Conservation (phyloP, 768 basidiomycete genomes). For the Termitomyces eurrhizus region DNA sequence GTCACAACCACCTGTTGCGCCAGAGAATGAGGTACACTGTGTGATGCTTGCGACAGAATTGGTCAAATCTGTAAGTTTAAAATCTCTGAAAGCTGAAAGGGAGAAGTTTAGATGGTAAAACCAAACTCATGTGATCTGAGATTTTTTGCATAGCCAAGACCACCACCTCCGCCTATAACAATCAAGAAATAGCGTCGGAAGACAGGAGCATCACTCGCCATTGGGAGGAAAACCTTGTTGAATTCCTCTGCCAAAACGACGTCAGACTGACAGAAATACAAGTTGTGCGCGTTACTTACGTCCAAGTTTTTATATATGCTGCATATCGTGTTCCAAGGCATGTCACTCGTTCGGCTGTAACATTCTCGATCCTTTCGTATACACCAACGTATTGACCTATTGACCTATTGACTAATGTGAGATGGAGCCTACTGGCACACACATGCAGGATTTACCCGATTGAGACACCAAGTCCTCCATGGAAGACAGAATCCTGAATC, state of each 20-base stretch:
- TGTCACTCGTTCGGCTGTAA: constrained; percentile 24
- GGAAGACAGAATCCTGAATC: constrained; percentile 32
- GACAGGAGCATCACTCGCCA: constrained; percentile 12
- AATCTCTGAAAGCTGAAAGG: constrained; percentile 21
- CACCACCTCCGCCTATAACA: constrained; percentile 26
- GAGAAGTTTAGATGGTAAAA: neutral
- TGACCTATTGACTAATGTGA: constrained; percentile 8
- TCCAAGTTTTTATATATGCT: constrained; percentile 34
- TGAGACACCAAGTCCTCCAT: constrained; percentile 34
- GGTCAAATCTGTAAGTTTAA: constrained; percentile 20
- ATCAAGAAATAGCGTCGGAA: neutral
- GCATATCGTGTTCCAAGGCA: constrained; percentile 22
- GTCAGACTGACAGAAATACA: neutral
- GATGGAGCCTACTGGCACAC: neutral
- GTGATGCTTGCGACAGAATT: constrained; percentile 19
- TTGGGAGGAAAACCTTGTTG: constrained; percentile 30
- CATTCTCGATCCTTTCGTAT: constrained; percentile 27
- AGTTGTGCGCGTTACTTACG: constrained; percentile 14
- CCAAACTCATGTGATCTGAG: constrained; percentile 6
- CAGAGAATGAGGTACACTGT: constrained; percentile 29
- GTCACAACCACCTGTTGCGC: constrained; percentile 30
- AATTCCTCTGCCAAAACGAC: constrained; percentile 16
- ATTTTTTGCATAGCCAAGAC: constrained; percentile 26
- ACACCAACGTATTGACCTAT: constrained; percentile 32
- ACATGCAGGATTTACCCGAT: constrained; percentile 23